Base-by-base conservation (phyloP, 345 rosid genomes). In the Microthlaspi erraticum region DNA sequence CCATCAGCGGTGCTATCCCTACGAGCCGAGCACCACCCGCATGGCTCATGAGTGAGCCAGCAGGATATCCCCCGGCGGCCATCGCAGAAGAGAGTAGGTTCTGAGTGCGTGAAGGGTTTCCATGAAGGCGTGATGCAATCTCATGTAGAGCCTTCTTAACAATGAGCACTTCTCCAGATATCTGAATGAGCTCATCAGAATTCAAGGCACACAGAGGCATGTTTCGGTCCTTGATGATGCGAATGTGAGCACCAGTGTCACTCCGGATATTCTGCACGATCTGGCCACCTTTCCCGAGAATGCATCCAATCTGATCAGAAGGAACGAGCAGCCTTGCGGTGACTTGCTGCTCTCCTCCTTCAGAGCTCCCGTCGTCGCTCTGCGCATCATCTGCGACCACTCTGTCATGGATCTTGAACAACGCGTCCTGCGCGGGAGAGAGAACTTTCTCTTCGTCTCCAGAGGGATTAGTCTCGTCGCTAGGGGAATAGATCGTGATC, bases 261-360 rank as follows among this genome's bases (percentile, higher is more conserved):
- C 83, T 82, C 19, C 98, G 88, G 50, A 95, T 88, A 62, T 81
- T 87, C 73, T 89, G 93, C 60, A 95, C 93, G 49, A 92, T 87
- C 70, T 89, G 90, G 16, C 99, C 99, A 60, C 97, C 99, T 84
- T 87, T 92, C 20, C 99, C 98, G 55, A 91, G 89, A 66, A 94
- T 74, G 75, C 93, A 94, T 48, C 99, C 99, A 71, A 94, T 91
- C 92, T 94, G 99, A 83, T 91, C 98, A 6, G 99, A 94, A 16
- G 97, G 89, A 36, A 94, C 99, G 70, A 94, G 96, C 59, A 94
- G 86, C 73, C 82, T 86, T 5, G 97, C 96, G 55, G 80, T 83
- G 60, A 87, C 82, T 60, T 85, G 86, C 14, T 73, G 91, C 73
- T 79, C 83, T 32, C 74, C 83, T 32, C 74, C 79, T 46, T 84